These are phyloP conservation scores for Nakataea oryzae DNA, from an alignment of 2,329 filamentous ascomycete genomes.

Conservation along the genomic window DNA sequence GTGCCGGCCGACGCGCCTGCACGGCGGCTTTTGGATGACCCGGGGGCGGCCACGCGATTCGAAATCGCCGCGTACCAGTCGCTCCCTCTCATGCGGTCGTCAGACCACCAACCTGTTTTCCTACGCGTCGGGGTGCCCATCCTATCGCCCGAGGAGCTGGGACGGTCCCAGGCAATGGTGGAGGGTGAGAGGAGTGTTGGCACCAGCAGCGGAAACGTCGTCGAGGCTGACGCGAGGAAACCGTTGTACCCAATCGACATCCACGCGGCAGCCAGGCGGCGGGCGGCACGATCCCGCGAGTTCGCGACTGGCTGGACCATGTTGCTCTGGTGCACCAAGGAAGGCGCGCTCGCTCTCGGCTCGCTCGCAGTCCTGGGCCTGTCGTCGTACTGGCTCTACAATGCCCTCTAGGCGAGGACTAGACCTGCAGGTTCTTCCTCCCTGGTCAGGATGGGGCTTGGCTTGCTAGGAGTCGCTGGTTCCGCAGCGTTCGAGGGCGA, in stretches of 20 bases:
- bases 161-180: slow-evolving; percentile 12
- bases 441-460: background rate
- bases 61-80: slow-evolving; percentile 59
- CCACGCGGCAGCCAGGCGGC: slow-evolving; percentile 42
- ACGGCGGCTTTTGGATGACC: background rate
- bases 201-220: background rate
- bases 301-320: slow-evolving; percentile 42
- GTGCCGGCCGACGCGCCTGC: slow-evolving; percentile 31
- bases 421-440: background rate
- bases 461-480: background rate
- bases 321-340: slow-evolving; percentile 41
- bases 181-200: background rate
- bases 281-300: slow-evolving; percentile 33
- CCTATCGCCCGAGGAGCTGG: slow-evolving; percentile 27
- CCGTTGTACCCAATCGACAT: slow-evolving; percentile 40
- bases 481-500: background rate
- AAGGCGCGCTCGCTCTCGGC: slow-evolving; percentile 34
- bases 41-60: slow-evolving; percentile 20
- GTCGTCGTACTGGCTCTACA: slow-evolving; percentile 31
- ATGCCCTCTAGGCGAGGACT: slow-evolving; percentile 1
- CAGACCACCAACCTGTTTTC: slow-evolving; percentile 80
- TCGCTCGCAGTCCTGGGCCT: slow-evolving; percentile 29
- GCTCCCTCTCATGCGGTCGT: slow-evolving; percentile 68
- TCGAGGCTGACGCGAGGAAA: background rate
- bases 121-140: slow-evolving; percentile 60